Conservation (phyloP, 768 basidiomycete genomes). For the Leccinum subgranulosum region DNA sequence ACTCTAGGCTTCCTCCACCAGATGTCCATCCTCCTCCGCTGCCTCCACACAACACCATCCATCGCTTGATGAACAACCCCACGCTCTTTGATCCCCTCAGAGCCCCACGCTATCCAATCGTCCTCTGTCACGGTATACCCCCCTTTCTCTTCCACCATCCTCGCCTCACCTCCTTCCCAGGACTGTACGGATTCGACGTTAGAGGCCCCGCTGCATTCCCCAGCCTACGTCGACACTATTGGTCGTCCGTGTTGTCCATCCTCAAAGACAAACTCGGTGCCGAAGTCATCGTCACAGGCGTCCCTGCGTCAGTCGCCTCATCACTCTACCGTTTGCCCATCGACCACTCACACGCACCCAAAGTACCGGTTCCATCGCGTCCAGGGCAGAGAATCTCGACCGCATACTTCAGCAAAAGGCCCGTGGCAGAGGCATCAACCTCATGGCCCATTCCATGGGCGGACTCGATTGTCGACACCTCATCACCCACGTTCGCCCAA, state of each 20-base stretch:
- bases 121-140: slow-evolving; percentile 85
- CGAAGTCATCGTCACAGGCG: slow-evolving; percentile 93
- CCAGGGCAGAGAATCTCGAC: slow-evolving; percentile 76
- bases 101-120: slow-evolving; percentile 83
- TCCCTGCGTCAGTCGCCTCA: slow-evolving; percentile 68
- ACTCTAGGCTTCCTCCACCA: background rate
- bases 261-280: slow-evolving; percentile 80
- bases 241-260: slow-evolving; percentile 83
- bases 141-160: background rate
- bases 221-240: slow-evolving; percentile 86
- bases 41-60: slow-evolving; percentile 47
- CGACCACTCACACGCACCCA: background rate
- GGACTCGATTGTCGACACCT: slow-evolving; percentile 93
- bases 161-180: slow-evolving; percentile 35
- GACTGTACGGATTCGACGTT: slow-evolving; percentile 93
- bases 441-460: slow-evolving; percentile 97
- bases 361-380: slow-evolving; percentile 87
- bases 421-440: slow-evolving; percentile 79
- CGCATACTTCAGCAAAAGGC: slow-evolving; percentile 63
- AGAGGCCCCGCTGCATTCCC: slow-evolving; percentile 82
- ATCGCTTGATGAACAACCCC: slow-evolving; percentile 72
- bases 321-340: background rate
- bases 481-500: slow-evolving; percentile 81
- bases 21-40: slow-evolving; percentile 15
- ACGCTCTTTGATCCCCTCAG: slow-evolving; percentile 74